Conservation (phyloP, 805 yeast species). For the Spathaspora gorwiae region DNA sequence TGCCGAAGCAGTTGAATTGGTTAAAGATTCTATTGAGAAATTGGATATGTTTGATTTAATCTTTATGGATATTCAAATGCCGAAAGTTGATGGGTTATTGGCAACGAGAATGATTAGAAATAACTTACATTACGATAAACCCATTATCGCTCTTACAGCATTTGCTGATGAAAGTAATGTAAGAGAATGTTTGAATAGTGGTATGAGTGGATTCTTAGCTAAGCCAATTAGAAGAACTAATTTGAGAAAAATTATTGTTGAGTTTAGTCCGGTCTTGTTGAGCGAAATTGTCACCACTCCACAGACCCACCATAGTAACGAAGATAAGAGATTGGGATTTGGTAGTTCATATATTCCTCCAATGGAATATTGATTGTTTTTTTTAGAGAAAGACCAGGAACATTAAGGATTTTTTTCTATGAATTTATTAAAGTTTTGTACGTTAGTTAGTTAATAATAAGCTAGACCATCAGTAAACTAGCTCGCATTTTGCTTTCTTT, state of each 20-base stretch:
- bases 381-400: not conserved
- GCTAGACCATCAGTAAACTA: not conserved
- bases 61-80: constrained; percentile 98
- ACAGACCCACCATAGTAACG: constrained; percentile 17
- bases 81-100: constrained; percentile 80
- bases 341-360: constrained; percentile 8
- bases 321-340: constrained; percentile 24
- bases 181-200: constrained; percentile 78
- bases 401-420: not conserved
- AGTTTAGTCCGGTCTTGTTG: constrained; percentile 38
- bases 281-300: constrained; percentile 34
- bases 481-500: not conserved
- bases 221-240: constrained; percentile 80
- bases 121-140: constrained; percentile 56
- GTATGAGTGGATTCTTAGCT: constrained; percentile 87
- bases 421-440: too few relatives aligned
- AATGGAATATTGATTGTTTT: not conserved
- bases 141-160: constrained; percentile 92
- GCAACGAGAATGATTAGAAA: constrained; percentile 74
- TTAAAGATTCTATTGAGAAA: constrained; percentile 43
- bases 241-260: constrained; percentile 51
- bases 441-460: not conserved
- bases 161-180: constrained; percentile 92
- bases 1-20: constrained; percentile 72
- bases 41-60: constrained; percentile 59